Conservation (phyloP, 148 eudicot species). For the Euryodendron excelsum region DNA sequence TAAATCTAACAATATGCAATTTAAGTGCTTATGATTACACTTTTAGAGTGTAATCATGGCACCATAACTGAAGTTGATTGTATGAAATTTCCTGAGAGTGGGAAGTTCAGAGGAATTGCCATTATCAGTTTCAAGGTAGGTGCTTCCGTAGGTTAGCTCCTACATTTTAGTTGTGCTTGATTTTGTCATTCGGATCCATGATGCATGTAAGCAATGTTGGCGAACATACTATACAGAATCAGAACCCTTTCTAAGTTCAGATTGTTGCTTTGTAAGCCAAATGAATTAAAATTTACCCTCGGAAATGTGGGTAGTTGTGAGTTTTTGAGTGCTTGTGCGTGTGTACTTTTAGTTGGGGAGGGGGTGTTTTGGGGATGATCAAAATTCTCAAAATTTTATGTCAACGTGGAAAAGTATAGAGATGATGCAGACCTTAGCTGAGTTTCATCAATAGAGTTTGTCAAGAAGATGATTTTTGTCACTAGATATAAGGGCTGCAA, state of each 20-base stretch:
- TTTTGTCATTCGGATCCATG: not conserved
- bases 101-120: constrained; percentile 94
- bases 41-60: too few species aligned
- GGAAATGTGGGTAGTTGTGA: not conserved
- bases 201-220: not conserved
- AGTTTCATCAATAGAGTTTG: not conserved
- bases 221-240: not conserved
- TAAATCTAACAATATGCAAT: too few species aligned
- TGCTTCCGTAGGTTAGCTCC: not conserved
- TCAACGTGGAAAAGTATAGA: not conserved
- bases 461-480: not conserved
- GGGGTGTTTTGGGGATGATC: not conserved
- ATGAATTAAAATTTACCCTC: not conserved
- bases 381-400: not conserved
- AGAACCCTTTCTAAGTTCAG: not conserved
- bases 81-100: constrained; percentile 90
- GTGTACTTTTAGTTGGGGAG: not conserved
- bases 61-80: constrained; percentile 76
- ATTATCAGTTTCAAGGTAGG: constrained; percentile 80
- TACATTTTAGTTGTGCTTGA: not conserved
- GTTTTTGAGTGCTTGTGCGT: not conserved
- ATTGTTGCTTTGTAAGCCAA: too few species aligned
- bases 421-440: not conserved
- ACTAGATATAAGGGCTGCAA: not conserved
- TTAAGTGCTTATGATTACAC: too few species aligned